Evolutionary conservation across 2,329 filamentous ascomycete species (phyloP).

Genomic region (Pseudogymnoascus destructans): DNA sequence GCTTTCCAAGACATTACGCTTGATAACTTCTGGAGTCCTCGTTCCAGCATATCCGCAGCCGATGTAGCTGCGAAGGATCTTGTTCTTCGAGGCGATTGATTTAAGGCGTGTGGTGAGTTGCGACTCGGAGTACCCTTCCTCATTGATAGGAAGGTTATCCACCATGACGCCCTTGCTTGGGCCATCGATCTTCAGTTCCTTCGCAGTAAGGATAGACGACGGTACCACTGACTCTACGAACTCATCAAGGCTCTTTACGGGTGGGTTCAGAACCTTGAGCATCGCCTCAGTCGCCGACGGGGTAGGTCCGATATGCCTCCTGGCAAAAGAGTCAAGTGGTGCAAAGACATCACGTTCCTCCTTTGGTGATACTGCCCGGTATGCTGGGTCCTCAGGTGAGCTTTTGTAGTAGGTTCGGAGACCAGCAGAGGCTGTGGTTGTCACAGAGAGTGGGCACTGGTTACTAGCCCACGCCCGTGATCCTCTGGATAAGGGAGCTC

Average conservation of each 20-base stretch:
- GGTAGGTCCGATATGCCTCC: constrained; percentile 78
- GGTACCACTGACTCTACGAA: constrained; percentile 81
- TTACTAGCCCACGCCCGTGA: constrained; percentile 18
- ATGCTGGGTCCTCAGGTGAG: constrained; percentile 22
- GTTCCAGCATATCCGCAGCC: constrained; percentile 82
- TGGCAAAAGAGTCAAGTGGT: constrained; percentile 48
- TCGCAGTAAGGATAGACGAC: constrained; percentile 58
- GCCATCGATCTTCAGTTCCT: constrained; percentile 44
- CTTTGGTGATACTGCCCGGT: constrained; percentile 14
- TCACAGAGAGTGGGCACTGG: constrained; percentile 15
- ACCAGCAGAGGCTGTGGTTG: constrained; percentile 13
- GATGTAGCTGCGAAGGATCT: constrained; percentile 55
- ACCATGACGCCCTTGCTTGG: constrained; percentile 25
- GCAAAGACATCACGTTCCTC: constrained; percentile 29
- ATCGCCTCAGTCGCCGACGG: constrained; percentile 58
- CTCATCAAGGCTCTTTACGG: constrained; percentile 59
- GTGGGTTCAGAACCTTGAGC: constrained; percentile 67
- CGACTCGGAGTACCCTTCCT: constrained; percentile 37
- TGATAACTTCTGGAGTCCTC: constrained; percentile 78
- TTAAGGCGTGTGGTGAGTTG: constrained; percentile 41
- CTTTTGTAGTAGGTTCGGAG: constrained; percentile 25
- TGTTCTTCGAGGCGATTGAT: constrained; percentile 45
- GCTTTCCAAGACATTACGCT: constrained; percentile 83
- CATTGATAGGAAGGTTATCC: background rate
- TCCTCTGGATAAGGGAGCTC: background rate